Percentiles rank a stretch among this genome's conserved stretches.
Evolutionary conservation across 768 basidiomycete genomes (phyloP).

Genomic region (Leccinum barrowsii): DNA sequence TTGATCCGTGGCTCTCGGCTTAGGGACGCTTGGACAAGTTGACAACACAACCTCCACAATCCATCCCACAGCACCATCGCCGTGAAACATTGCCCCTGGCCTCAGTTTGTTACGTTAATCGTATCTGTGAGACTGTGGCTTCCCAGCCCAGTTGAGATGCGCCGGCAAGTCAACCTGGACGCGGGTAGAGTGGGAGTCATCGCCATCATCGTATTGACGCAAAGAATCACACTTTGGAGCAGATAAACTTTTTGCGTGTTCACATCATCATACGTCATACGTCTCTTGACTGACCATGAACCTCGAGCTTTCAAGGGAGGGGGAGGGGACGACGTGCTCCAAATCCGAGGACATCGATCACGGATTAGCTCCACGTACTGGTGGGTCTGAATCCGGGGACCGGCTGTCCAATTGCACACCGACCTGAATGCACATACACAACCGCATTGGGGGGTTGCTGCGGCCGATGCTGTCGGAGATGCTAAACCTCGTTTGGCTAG

Average conservation of each 20-base stretch:
- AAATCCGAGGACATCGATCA: background rate
- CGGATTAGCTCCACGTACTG: too few species aligned
- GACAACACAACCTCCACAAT: background rate
- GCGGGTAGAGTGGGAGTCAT: background rate
- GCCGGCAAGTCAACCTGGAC: conserved; percentile 6
- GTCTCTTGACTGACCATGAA: background rate
- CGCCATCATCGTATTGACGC: background rate
- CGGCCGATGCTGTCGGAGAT: conserved; percentile 18
- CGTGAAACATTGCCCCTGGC: background rate
- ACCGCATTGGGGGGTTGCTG: conserved; percentile 11
- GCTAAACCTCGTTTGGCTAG: conserved; percentile 5
- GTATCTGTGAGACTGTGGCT: background rate
- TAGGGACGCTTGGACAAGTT: background rate
- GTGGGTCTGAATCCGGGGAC: background rate
- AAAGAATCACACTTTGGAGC: background rate
- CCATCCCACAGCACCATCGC: background rate
- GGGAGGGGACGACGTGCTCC: background rate
- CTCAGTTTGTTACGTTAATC: conserved; percentile 11
- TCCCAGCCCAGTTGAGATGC: conserved; percentile 4
- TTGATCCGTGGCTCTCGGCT: conserved; percentile 1
- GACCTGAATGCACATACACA: background rate
- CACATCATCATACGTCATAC: conserved; percentile 5
- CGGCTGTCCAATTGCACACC: conserved; percentile 1
- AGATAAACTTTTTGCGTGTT: conserved; percentile 6
- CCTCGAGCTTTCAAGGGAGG: background rate